phyloP scores from a whole-genome alignment of 2,329 filamentous ascomycete genomes.

The Aspergillus sp. region DNA sequence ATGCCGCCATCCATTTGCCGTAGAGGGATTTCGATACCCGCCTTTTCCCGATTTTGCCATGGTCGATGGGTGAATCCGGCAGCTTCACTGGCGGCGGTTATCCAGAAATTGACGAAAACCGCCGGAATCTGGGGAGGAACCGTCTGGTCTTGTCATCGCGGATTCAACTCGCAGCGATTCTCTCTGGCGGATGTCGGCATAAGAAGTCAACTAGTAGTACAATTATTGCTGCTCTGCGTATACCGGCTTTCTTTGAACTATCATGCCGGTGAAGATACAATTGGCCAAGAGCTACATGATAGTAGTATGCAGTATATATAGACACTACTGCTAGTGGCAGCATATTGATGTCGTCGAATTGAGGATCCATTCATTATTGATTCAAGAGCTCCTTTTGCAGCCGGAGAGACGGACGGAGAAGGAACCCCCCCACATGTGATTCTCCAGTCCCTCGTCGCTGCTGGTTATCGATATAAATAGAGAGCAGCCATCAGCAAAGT shows the following conservation, averaged over 20 bases:
- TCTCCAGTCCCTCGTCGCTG: conserved; percentile 2
- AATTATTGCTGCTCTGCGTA: too few relatives aligned
- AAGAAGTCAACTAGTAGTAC: neutral
- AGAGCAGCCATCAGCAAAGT: neutral
- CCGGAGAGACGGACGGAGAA: conserved; percentile 12
- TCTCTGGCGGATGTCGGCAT: neutral
- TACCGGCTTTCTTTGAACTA: too few relatives aligned
- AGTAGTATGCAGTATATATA: neutral
- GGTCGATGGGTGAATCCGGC: conserved; percentile 21
- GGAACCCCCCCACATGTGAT: conserved; percentile 26
- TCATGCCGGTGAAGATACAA: too few relatives aligned
- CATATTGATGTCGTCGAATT: neutral
- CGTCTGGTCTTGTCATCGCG: neutral
- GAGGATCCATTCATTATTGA: neutral
- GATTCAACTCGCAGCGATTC: neutral
- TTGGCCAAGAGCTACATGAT: too few relatives aligned
- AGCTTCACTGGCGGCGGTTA: conserved; percentile 18
- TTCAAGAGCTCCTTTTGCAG: neutral
- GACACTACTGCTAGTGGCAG: neutral
- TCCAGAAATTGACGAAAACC: conserved; percentile 29
- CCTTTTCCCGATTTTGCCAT: conserved; percentile 38
- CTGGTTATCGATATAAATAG: conserved; percentile 15
- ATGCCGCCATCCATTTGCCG: conserved; percentile 23
- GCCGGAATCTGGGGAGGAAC: conserved; percentile 22
- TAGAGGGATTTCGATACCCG: conserved; percentile 29